A percentile compares a stretch with the other conserved stretches of the same genome.
Conservation (phyloP, 352 stramenopile species). For the Globisporangium nodosum region DNA sequence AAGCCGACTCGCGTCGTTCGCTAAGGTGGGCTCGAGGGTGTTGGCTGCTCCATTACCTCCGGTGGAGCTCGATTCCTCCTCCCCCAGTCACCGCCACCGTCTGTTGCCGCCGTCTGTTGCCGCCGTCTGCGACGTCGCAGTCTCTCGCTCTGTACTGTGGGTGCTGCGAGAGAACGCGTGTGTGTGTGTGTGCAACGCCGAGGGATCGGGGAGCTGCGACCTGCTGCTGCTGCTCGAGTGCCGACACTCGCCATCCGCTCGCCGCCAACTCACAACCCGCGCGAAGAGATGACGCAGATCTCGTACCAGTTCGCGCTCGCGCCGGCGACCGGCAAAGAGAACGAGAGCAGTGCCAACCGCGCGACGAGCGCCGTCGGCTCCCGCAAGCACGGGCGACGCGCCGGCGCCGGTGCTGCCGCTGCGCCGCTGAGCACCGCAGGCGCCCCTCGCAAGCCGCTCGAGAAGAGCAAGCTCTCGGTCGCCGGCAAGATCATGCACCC, state of each 20-base stretch:
- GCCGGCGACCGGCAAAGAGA: not conserved
- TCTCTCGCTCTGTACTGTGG: not conserved
- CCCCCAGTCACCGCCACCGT: not conserved
- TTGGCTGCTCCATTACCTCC: not conserved
- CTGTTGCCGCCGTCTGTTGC: not conserved
- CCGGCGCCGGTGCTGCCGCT: not conserved
- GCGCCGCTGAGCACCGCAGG: not conserved
- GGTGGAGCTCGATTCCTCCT: not conserved
- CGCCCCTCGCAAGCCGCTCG: conserved; percentile 39
- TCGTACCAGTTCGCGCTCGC: conserved; percentile 8
- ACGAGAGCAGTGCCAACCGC: not conserved
- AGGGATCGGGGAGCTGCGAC: not conserved
- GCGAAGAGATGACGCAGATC: conserved; percentile 10
- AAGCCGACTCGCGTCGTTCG: not conserved
- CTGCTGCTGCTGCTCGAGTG: too few relatives aligned
- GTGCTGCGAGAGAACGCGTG: not conserved
- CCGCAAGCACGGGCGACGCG: not conserved
- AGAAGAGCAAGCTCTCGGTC: conserved; percentile 46
- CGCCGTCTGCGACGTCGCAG: not conserved
- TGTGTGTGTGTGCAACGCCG: not conserved
- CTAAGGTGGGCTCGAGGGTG: not conserved
- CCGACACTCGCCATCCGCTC: not conserved
- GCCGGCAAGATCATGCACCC: conserved; percentile 26
- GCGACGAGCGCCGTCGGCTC: not conserved
- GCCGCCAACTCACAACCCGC: not conserved